Evolutionary conservation across 345 rosid genomes (phyloP).

Genomic region (Aethionema arabicum): DNA sequence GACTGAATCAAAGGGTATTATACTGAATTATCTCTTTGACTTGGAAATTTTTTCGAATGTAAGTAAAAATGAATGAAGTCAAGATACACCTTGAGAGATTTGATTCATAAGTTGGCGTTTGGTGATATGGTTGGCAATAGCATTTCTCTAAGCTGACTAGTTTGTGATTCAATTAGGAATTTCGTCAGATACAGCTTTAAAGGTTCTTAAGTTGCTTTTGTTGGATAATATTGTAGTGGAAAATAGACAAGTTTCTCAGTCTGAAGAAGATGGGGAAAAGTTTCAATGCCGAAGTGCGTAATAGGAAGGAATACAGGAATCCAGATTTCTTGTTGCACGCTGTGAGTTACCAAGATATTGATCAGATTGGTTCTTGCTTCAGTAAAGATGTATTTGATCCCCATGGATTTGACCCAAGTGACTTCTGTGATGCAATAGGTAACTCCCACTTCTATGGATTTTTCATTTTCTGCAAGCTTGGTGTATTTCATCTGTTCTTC

Average conservation of each 20-base stretch:
- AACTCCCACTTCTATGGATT: slow-evolving; percentile 22
- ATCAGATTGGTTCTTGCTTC: slow-evolving; percentile 92
- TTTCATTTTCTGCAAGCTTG: background rate
- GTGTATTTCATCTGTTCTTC: background rate
- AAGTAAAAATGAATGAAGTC: slow-evolving; percentile 5
- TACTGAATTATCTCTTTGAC: slow-evolving; percentile 1
- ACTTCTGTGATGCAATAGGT: slow-evolving; percentile 85
- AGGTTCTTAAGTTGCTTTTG: background rate
- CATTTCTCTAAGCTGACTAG: slow-evolving; percentile 3
- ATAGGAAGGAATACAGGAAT: slow-evolving; percentile 91
- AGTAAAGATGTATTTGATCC: slow-evolving; percentile 91
- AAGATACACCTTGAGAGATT: background rate
- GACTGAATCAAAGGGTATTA: background rate
- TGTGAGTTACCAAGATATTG: slow-evolving; percentile 88
- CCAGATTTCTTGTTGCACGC: slow-evolving; percentile 94
- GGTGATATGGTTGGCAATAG: background rate
- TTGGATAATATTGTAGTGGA: slow-evolving; percentile 53
- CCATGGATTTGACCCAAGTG: slow-evolving; percentile 83
- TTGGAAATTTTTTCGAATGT: background rate
- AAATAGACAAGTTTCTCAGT: slow-evolving; percentile 72
- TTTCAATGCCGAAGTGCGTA: slow-evolving; percentile 91
- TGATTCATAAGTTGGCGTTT: background rate
- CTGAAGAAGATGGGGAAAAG: slow-evolving; percentile 86
- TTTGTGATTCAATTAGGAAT: background rate
- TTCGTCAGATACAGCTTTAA: slow-evolving; percentile 3